A percentile compares a stretch with the other conserved stretches of the same genome.
Conservation (phyloP, 441 rosid species). For the Geranium incanum region DNA sequence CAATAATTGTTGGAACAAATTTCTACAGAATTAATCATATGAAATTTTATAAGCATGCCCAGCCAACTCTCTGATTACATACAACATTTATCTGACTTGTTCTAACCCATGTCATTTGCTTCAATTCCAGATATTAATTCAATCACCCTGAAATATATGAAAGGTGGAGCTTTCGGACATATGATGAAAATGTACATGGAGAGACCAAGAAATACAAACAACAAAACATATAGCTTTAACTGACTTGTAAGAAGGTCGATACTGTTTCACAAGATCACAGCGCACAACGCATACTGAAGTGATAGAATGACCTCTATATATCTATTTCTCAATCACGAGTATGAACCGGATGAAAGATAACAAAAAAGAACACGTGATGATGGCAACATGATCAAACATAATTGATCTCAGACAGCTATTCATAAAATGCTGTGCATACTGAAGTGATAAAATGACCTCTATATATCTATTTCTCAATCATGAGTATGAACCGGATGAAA, state of each 20-base stretch:
- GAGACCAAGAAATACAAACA: slow-evolving; percentile 2
- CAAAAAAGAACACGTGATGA: background rate
- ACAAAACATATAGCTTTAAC: background rate
- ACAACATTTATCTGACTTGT: background rate
- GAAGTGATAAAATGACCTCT: background rate
- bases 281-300: slow-evolving; percentile 5
- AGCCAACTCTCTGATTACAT: background rate
- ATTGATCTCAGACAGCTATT: background rate
- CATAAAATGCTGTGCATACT: background rate
- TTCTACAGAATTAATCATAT: background rate
- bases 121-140: background rate
- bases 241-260: background rate
- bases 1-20: background rate
- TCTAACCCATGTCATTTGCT: background rate
- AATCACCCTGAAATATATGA: background rate
- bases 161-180: background rate
- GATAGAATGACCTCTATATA: background rate
- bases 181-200: background rate
- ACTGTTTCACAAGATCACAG: background rate
- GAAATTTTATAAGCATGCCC: background rate
- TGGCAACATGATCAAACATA: background rate
- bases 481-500: background rate
- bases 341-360: background rate
- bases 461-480: background rate
- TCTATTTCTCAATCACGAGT: background rate